phyloP scores from a whole-genome alignment of 2,329 filamentous ascomycete genomes.

The Penicillium decumbens region DNA sequence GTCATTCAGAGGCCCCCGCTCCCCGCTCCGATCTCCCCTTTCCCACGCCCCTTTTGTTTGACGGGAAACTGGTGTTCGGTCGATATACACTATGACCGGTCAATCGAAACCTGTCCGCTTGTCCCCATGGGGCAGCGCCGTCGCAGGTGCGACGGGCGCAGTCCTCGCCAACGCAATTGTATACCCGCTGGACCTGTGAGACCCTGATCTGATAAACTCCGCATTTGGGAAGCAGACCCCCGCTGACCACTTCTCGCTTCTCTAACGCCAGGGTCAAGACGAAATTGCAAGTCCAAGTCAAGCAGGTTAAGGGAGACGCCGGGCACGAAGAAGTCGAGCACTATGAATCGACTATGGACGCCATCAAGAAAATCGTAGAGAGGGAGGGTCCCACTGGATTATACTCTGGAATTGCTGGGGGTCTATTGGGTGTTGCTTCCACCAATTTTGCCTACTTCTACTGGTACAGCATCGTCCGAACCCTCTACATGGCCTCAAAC shows the following conservation, averaged over 20 bases:
- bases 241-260: constrained; percentile 17
- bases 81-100: constrained; percentile 44
- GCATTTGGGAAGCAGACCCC: neutral
- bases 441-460: constrained; percentile 99
- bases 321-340: constrained; percentile 56
- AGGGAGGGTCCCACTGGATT: constrained; percentile 77
- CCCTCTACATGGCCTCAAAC: constrained; percentile 63
- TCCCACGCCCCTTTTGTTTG: constrained; percentile 6
- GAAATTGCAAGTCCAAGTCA: constrained; percentile 89
- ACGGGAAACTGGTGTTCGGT: constrained; percentile 3
- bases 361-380: constrained; percentile 74
- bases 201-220: constrained; percentile 12
- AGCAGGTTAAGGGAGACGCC: constrained; percentile 49
- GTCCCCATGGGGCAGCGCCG: constrained; percentile 87
- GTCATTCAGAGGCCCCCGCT: constrained; percentile 13
- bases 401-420: constrained; percentile 82
- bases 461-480: constrained; percentile 89
- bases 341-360: constrained; percentile 84
- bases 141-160: constrained; percentile 87
- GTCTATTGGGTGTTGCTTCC: constrained; percentile 85
- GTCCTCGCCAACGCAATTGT: constrained; percentile 92
- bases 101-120: constrained; percentile 64
- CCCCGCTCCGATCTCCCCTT: constrained; percentile 20
- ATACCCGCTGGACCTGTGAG: constrained; percentile 94
- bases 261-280: constrained; percentile 75